Conservation (phyloP, 371 early-diverging fungal species). For the Mucor circinelloides region DNA sequence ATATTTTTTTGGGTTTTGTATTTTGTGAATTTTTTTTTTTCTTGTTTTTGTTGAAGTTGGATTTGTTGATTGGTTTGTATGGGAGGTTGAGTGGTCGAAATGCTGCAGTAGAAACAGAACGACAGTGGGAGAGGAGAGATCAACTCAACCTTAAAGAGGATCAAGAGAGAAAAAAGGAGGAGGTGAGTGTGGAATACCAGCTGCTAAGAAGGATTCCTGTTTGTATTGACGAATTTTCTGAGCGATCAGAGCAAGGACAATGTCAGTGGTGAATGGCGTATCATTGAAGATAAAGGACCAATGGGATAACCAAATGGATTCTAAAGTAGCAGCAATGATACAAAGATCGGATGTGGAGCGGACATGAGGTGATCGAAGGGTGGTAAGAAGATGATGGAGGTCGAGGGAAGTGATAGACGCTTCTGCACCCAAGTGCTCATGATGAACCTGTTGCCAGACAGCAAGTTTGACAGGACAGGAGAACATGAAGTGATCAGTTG, state of each 20-base stretch:
- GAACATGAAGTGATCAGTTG: neutral
- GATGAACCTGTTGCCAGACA: neutral
- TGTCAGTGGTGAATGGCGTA: neutral
- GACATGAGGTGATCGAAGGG: neutral
- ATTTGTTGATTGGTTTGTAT: no score
- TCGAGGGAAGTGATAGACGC: neutral
- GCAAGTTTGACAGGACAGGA: slow-evolving; percentile 3
- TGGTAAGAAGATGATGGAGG: neutral
- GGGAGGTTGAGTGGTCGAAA: neutral
- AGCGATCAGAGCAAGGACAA: neutral
- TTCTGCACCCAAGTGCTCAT: neutral
- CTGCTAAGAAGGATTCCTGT: neutral
- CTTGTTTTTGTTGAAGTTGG: no score
- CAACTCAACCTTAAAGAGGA: neutral
- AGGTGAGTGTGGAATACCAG: neutral
- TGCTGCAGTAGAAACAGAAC: neutral
- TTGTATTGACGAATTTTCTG: neutral
- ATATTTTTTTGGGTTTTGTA: no score
- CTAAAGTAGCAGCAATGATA: neutral
- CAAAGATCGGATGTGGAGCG: neutral
- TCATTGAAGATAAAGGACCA: slow-evolving; percentile 10
- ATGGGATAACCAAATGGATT: slow-evolving; percentile 3
- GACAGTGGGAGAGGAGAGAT: neutral
- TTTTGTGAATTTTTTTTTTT: no score
- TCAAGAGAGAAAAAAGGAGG: neutral